Conservation (phyloP, 1,139 yeast species). For the Hanseniaspora sp. region DNA sequence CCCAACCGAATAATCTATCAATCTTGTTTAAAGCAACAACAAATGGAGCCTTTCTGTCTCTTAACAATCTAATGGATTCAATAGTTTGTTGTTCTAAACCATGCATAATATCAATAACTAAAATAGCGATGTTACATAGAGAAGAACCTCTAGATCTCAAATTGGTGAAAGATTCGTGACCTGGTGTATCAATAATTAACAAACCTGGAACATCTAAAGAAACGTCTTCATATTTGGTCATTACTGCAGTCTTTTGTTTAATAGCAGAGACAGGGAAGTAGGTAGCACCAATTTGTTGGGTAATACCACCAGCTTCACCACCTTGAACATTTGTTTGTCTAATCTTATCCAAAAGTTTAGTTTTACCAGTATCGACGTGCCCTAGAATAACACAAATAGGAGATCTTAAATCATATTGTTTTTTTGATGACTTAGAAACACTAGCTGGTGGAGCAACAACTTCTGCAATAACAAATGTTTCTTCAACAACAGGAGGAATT, state of each 20-base stretch:
- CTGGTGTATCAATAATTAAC: conserved; percentile 94
- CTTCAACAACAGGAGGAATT: conserved; percentile 22
- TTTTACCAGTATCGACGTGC: conserved; percentile 99
- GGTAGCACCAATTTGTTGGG: conserved; percentile 99
- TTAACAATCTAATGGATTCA: conserved; percentile 79
- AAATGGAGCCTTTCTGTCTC: conserved; percentile 96
- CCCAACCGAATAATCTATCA: conserved; percentile 95
- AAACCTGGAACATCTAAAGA: conserved; percentile 93
- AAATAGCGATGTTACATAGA: conserved; percentile 94
- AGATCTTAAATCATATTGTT: conserved; percentile 60
- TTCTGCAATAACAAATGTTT: conserved; percentile 24
- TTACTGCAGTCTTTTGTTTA: conserved; percentile 77
- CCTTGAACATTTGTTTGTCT: conserved; percentile 99
- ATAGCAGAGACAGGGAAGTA: conserved; percentile 96
- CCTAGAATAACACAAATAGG: conserved; percentile 98
- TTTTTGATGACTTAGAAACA: conserved; percentile 20
- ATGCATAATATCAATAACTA: conserved; percentile 97
- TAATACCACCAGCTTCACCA: conserved; percentile 99
- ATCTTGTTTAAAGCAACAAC: conserved; percentile 93
- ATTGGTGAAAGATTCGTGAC: conserved; percentile 98
- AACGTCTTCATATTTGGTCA: conserved; percentile 77
- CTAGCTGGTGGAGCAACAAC: conserved; percentile 23
- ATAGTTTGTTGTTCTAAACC: conserved; percentile 96
- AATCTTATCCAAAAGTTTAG: conserved; percentile 86
- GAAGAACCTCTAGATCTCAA: conserved; percentile 98